Evolutionary conservation across 2,329 filamentous ascomycete species (phyloP).

Genomic region (Claviceps digitariae): DNA sequence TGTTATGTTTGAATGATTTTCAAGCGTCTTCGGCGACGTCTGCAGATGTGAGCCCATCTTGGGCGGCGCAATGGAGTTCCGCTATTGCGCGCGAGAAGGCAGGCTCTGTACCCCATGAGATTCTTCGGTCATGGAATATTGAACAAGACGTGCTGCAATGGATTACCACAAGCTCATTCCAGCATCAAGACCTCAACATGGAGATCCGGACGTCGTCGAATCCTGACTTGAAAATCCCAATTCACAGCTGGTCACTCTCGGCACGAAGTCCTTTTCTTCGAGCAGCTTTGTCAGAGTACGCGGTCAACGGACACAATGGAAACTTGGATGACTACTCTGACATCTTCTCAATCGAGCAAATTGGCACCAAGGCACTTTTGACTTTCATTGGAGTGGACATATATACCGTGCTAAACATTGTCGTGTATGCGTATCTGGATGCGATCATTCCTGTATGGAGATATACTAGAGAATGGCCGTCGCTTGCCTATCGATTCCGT

Average conservation of each 20-base stretch:
- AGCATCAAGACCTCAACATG: conserved; percentile 29
- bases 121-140: conserved; percentile 50
- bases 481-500: conserved; percentile 59
- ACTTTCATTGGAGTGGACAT: conserved; percentile 60
- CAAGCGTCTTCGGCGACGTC: conserved; percentile 22
- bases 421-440: conserved; percentile 72
- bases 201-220: conserved; percentile 41
- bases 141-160: conserved; percentile 47
- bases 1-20: conserved; percentile 57
- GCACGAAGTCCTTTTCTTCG: conserved; percentile 60
- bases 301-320: conserved; percentile 15
- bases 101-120: conserved; percentile 33
- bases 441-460: conserved; percentile 76
- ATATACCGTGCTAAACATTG: conserved; percentile 64
- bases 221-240: conserved; percentile 60
- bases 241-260: conserved; percentile 69
- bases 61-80: conserved; percentile 30
- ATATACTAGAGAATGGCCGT: conserved; percentile 51
- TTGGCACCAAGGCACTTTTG: conserved; percentile 39
- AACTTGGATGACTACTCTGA: conserved; percentile 13
- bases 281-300: conserved; percentile 43
- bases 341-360: conserved; percentile 20
- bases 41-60: conserved; percentile 16
- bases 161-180: conserved; percentile 25
- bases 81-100: conserved; percentile 30